Evolutionary conservation across 2,329 filamentous ascomycete genomes (phyloP), one percentile per base, ranked within the genome.

Genomic region (Incumbomyces lentus): DNA sequence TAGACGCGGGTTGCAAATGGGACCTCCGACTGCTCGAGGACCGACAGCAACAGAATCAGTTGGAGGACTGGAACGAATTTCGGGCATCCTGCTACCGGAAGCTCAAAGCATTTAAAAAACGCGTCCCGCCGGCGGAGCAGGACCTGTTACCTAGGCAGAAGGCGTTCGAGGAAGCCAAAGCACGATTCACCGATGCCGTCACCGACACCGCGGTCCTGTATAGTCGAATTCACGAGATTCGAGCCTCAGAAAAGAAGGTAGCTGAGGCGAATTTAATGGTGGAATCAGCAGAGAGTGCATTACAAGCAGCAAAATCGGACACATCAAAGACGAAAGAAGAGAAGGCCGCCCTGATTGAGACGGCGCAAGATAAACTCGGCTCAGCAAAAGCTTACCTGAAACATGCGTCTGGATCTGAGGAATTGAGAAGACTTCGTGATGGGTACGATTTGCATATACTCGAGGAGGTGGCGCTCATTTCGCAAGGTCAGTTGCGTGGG

Each of bases 1-100:
- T n/a, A 34, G 45, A 47, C 35, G 11, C 26, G 35, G 45, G 45
- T 29, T 42, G 45, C 37, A 32, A 33, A 42, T 47, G 45, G 45
- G 45, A 47, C 30, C 45, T 47, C 26, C 45, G 26, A 47, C 36
- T 47, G 45, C 38, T 47, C 1, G 45, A 41, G 45, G 45, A 47
- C 38, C 45, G 38, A 33, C 45, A 47, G 4, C 45, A 40, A 31
- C 45, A 47, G 29, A 42, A 42, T 26, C 37, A 29, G 18, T 42
- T 47, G 45, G 37, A 47, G 14, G 45, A 47, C 26, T 47, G 45
- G 45, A 41, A 42, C 38, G 45, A 44, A 29, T 44, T 44, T 44
- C 30, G 41, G 8, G 30, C 41, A 33, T 34, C 34, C 14, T 44
- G 34, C 41, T 44, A 44, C 17, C 41, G 29, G 16, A 33, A 13